Evolutionary conservation across 192 early-diverging fungal genomes (phyloP).

Genomic region (Backusella mclennaniae): DNA sequence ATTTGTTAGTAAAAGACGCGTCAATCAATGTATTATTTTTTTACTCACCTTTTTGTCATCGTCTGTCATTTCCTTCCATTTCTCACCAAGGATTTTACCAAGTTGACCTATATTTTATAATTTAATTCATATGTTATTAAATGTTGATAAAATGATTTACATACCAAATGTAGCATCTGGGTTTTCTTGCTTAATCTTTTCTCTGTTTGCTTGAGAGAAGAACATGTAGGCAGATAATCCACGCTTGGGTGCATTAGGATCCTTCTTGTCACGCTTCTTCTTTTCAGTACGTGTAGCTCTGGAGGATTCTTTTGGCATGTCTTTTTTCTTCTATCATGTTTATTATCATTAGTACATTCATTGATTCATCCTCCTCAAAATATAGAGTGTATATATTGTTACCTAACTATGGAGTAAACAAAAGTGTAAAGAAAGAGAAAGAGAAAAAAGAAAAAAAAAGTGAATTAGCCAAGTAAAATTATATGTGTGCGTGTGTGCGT

Average conservation of each 20-base stretch:
- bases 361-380: not conserved
- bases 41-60: slow-evolving; percentile 18
- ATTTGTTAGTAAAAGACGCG: not conserved
- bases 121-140: not conserved
- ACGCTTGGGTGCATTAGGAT: slow-evolving; percentile 88
- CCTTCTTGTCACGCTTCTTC: slow-evolving; percentile 71
- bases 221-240: slow-evolving; percentile 87
- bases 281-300: slow-evolving; percentile 46
- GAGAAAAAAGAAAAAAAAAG: not conserved
- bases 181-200: slow-evolving; percentile 77
- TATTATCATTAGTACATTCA: not conserved
- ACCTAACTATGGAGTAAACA: not conserved
- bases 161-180: slow-evolving; percentile 66
- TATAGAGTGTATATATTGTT: not conserved
- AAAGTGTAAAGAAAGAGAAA: not conserved
- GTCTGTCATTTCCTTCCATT: slow-evolving; percentile 33
- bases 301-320: not conserved
- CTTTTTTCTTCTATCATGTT: not conserved
- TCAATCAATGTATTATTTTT: not conserved
- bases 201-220: slow-evolving; percentile 80
- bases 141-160: not conserved
- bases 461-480: too few relatives aligned
- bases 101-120: slow-evolving; percentile 21
- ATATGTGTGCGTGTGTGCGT: not conserved
- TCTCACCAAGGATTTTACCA: slow-evolving; percentile 37